Conservation (phyloP, 2,329 filamentous ascomycete genomes). For the Nemania sp. region DNA sequence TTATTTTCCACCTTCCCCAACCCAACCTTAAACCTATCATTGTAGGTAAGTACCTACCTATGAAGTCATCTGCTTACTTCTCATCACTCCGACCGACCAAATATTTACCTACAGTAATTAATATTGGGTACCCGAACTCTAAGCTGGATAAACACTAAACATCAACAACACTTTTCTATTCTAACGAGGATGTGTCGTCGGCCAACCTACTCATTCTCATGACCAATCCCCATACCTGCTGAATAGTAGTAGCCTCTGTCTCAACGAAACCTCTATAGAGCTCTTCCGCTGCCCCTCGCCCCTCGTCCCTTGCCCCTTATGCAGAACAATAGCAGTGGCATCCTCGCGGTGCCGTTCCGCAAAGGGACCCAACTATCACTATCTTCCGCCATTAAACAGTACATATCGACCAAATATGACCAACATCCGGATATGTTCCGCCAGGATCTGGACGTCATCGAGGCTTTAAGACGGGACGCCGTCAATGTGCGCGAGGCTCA, state of each 20-base stretch:
- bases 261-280: neutral
- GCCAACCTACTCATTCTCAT: neutral
- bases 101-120: neutral
- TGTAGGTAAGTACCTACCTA: slow-evolving; percentile 3
- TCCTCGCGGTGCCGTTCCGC: slow-evolving; percentile 87
- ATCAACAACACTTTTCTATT: neutral
- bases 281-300: too few species aligned
- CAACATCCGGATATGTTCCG: slow-evolving; percentile 98
- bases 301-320: slow-evolving; percentile 38
- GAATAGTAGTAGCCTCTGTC: neutral
- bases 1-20: neutral
- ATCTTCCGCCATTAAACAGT: slow-evolving; percentile 86
- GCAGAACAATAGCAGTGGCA: slow-evolving; percentile 69
- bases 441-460: slow-evolving; percentile 85
- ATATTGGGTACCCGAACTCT: too few species aligned
- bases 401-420: slow-evolving; percentile 98
- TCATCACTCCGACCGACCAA: neutral
- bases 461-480: slow-evolving; percentile 85
- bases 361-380: slow-evolving; percentile 83
- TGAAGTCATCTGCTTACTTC: slow-evolving; percentile 10
- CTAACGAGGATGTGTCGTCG: slow-evolving; percentile 24
- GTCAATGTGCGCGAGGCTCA: slow-evolving; percentile 91
- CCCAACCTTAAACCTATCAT: neutral
- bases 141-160: too few species aligned
- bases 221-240: neutral